Evolutionary conservation across 352 stramenopile genomes (phyloP), one percentile per base, ranked within the genome.

Genomic region (Blastocystis sp.): DNA sequence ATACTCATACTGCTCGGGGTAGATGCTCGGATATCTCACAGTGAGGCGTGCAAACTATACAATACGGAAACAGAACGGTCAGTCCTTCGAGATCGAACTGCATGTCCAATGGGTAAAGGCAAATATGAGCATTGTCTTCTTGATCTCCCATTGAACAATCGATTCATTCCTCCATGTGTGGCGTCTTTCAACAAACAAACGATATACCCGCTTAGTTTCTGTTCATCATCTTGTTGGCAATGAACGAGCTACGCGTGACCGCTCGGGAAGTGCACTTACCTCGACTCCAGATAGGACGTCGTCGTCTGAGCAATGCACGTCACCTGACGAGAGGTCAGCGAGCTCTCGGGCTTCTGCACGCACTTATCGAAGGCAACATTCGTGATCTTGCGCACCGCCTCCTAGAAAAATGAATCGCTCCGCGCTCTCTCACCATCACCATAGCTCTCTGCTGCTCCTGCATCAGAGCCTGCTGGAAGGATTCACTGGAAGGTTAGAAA

Each of bases 1-100:
- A 90, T 99, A 99, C 87, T 97, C 91, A 86, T 98, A 96, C 90
- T 99, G 97, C 88, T 99, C 97, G 49, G 94, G 89, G 90, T 99
- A 99, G 89, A 98, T 96, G 78, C 89, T 91, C 44, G 92, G 89
- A 85, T 89, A 89, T 54, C 72, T 84, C 72, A 6, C n/a, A 21
- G 27, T 67, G 9, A 48, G 4, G 14, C 18, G 4, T 42, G 18
- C n/a, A 79, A 14, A 27, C 6, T 14, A 90, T 90, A 69, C 92
- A 90, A 78, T 98, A 99, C 49, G 95, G 96, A 88, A 98, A 99
- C 87, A 98, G 94, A 51, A 99, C 95, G 85, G 97, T 92, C 21
- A 99, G 89, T 38, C 93, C 95, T 90, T 98, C 95, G 59, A 97
- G 92, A 64, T 96, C 90, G 81, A 97, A 76, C 40, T 76, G 64